Evolutionary conservation across 768 basidiomycete species (phyloP), one percentile per base, ranked within the genome.

Genomic region (Chlorophyllum brunneum): DNA sequence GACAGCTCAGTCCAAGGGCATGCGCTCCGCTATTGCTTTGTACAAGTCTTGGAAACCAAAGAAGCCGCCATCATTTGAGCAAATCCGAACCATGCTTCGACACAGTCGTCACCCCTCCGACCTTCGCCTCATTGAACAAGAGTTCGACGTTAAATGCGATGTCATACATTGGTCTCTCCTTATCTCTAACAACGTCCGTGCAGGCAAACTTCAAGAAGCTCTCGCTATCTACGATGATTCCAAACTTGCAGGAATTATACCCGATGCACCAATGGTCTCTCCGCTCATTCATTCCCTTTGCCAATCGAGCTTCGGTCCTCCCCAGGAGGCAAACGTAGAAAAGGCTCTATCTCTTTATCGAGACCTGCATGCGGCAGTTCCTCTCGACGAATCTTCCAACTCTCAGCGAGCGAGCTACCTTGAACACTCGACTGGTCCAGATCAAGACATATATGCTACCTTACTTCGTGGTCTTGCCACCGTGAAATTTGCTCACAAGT

Each of bases 241-340:
- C 49, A 72, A 67, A 54, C 55, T 61, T 9, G 63, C 69, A 10
- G 78, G 78, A 20, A 62, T 83, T 16, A 59, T 57, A 2, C 80
- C 80, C 4, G 78, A 79, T 23, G 70, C 78, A 5, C 67, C 66
- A 39, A 66, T 87, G 44, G 67, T 84, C 16, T 72, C 72, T n/a
- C 81, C 81, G 3, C 62, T 88, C 2, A 69, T 90, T 22, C 74
- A 67, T 23, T 63, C 67, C 13, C 65, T 88, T 16, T 81, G 80
- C 61, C 67, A 66, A 61, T 16, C 56, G 60, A 16, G 68, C 69
- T 13, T 63, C 72, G 2, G 29, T 30, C 18, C 44, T 24, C 18
- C 36, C 5, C 43, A 31, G n/a, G 75, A 81, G 2, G 60, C 65
- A 6, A 63, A 65, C 20, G 69, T 89, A 48, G 77, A 82, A 56